Base-by-base conservation (phyloP, 352 stramenopile genomes). In the Phytophthora idaei region DNA sequence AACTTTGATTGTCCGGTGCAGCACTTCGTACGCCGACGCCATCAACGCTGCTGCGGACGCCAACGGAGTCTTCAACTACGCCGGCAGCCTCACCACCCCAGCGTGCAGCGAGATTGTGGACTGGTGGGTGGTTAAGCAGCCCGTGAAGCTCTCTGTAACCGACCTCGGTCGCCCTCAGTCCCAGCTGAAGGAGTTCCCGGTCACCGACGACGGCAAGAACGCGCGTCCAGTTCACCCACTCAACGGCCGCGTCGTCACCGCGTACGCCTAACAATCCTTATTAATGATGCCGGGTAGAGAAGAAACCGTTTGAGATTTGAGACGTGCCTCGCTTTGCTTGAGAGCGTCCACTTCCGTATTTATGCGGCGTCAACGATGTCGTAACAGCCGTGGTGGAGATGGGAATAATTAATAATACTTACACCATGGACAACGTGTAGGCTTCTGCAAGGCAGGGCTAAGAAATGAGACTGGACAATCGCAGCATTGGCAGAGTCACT, bases 11-110 rank as follows among this genome's bases (percentile, higher is more conserved):
- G 4, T 53, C n/a, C 32, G 21, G 5, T 56, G 10, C 52, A 73
- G 57, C 25, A 46, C 36, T 15, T 69, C 57, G 37, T 89, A 87
- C 57, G 73, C 82, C 1, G 76, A 84, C 49, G 6, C 87, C 36
- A 63, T 89, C 42, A 85, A 80, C 47, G 47, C 57, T n/a, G 62
- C 77, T 32, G 67, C 84, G 2, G 46, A 71, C 32, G 67, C 60
- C 29, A 50, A 68, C 25, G 57, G 64, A 34, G 57, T 71, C 36
- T 75, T 64, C 34, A 80, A 78, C 64, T 80, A 83, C 50, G 37
- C 61, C 6, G 69, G 72, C 1, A 73, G 75, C 28, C 57, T 79
- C 11, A 81, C 65, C 5, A 79, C 69, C 5, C 73, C 72, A 3
- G 48, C 42, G 4, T 83, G 76, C 54, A 64, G 57, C 6, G 72